Evolutionary conservation across 805 yeast species (phyloP), one percentile per base, ranked within the genome.

Genomic region (Millerozyma miso): DNA sequence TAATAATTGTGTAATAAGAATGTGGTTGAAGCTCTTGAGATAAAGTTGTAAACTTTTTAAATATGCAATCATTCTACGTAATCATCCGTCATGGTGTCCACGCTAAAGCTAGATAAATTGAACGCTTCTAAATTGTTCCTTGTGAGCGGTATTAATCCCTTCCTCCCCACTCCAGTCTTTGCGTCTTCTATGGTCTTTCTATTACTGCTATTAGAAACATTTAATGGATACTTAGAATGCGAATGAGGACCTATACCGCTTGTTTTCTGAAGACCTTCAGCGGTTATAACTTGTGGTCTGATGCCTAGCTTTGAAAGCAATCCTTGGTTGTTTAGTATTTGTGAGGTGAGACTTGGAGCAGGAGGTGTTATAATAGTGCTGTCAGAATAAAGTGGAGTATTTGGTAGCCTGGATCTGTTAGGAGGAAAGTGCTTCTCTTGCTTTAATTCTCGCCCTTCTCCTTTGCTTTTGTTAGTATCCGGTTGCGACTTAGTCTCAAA

Each of bases 291-390:
- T 47, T 68, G 74, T 0, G 76, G 74, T 42, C 58, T 53, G 31
- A 70, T 67, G 1, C 76, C 76, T 15, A 70, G 47, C 42, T 61
- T 63, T 4, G 69, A 59, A 20, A 70, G 55, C 15, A 68, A 51
- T 2, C 73, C 61, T 40, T 54, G 62, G 47, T 65, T 68, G 16
- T 64, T 51, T 36, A 60, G 60, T n/a, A 65, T 45, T 39, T 63
- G 66, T 19, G 73, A 60, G 31, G 56, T 45, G 6, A 64, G 43
- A 19, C 44, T 43, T 20, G 42, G 32, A n/a, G 26, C 23, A 6
- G 59, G 44, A 3, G 55, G 41, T 4, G 56, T 18, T 7, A 67
- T 42, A 1, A 67, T 45, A 20, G 58, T 50, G 38, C 71, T 67
- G 41, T 63, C 65, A 7, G 70, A 53, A 44, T 67, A 69, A 18